Evolutionary conservation across 176 grass and related monocot genomes (phyloP), one percentile per base, ranked within the genome.

Genomic region (Carex parvula): DNA sequence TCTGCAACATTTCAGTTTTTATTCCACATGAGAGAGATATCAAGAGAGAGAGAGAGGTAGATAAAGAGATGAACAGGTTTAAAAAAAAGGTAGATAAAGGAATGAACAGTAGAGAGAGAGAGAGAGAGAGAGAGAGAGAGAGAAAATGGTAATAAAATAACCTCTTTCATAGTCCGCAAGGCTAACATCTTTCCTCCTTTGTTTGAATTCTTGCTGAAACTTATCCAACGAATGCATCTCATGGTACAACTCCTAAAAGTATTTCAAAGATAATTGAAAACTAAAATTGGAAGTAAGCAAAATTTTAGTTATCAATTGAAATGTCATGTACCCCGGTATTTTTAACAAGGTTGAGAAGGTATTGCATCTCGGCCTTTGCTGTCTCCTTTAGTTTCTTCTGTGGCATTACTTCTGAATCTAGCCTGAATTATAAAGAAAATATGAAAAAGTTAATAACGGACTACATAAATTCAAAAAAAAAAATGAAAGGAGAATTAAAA

Each of bases 181-280:
- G 37, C 63, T 60, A 62, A 67, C 86, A 33, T 78, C 89, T 30
- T 89, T 94, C 58, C 86, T 46, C 84, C 87, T 91, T 29, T 83
- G 90, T 32, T 18, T 70, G 50, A 94, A 93, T 57, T 94, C 92
- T 84, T 90, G 88, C 83, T 94, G 92, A 73, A 94, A 98, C 89
- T 84, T 93, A 84, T 93, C 91, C 59, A 98, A 93, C 1, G 90
- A 89, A 87, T 94, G 77, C 33, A 98, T 64, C 81, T 98, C 95
- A 54, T 98, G 95, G 84, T 98, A 94, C 82, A 98, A 85, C 74
- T 98, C 92, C 95, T 98, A 76, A 65, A 91, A 77, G 9, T 53
- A 70, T 69, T 58, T 24, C 8, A 81, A 64, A 10, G 24, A 63
- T 10, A 82, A 46, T 59, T 69, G 48, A 81, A 81, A 46, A 44